Base-by-base conservation (phyloP, 2,329 filamentous ascomycete genomes). In the Beauveria scarabaeidicola region DNA sequence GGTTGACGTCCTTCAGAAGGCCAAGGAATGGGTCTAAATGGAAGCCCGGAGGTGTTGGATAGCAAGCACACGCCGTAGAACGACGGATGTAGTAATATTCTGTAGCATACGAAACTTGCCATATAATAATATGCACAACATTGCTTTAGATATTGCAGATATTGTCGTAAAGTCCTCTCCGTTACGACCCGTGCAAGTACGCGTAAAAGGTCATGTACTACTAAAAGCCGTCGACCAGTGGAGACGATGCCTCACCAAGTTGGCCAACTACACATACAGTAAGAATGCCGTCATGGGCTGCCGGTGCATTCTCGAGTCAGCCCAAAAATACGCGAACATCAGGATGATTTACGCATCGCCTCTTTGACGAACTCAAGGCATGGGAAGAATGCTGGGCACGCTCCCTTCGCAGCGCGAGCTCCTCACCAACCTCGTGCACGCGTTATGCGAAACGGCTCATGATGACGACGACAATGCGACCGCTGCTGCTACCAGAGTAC, bases 1-100 rank as follows among this genome's bases (percentile, higher is more conserved):
- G 63, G 78, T 97, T 52, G 86, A 93, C 61, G 88, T 87, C 52
- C 72, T 89, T 63, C 79, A 77, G 69, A 78, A 82, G 36, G 85
- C 86, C 21, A 84, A 80, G 67, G 84, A 88, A 63, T 89, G 86
- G 86, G 81, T 88, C 63, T 87, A 71, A 73, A 47, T 17, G 5
- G 40, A 8, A 13, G 8, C 17, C 7, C 5, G 9, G 15, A 15
- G 11, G 23, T 41, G 19, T n/a, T 27, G 32, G 25, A 36, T 13
- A 11, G 25, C 9, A 36, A 17, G 5, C 25, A 29, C 56, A 38
- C 52, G 48, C 10, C 25, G 47, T n/a, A 56, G 15, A 41, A 10
- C 21, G 41, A 43, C 15, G 19, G 3, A 44, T 58, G 56, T 58
- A 58, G 36, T 10, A 58, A n/a, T 52, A 58, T n/a, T 41, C 5